Percentiles rank a stretch among this genome's conserved stretches.
These are phyloP conservation scores for Xylogone sp. DNA, from an alignment of 2,329 filamentous ascomycete genomes.

Conservation along the genomic window DNA sequence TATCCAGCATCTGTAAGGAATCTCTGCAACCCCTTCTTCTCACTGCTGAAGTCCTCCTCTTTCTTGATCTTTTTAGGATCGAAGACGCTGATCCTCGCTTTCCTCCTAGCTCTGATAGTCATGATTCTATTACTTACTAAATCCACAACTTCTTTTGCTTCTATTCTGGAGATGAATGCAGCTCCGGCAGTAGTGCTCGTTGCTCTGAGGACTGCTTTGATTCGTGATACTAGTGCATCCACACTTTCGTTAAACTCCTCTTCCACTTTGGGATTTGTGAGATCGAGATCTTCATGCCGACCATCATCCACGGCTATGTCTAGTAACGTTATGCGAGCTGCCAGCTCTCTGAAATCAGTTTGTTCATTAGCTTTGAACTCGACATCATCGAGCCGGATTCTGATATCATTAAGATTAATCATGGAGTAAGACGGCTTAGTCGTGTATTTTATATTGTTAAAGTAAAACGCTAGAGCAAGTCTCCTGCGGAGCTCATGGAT, in stretches of 20 bases:
- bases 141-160: conserved; percentile 74
- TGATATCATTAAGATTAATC: conserved; percentile 36
- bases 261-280: conserved; percentile 29
- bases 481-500: conserved; percentile 61
- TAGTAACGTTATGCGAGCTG: conserved; percentile 62
- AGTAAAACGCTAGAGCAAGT: conserved; percentile 62
- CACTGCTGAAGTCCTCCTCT: conserved; percentile 33
- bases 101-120: conserved; percentile 59
- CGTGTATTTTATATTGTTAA: conserved; percentile 43
- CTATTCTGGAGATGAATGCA: conserved; percentile 65
- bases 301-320: conserved; percentile 73
- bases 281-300: conserved; percentile 23
- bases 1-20: conserved; percentile 17
- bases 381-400: conserved; percentile 40
- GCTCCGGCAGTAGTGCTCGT: conserved; percentile 71
- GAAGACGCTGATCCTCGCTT: conserved; percentile 61
- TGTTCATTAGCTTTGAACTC: conserved; percentile 49
- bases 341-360: conserved; percentile 67
- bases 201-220: conserved; percentile 54
- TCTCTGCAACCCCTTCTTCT: conserved; percentile 20
- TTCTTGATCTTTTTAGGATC: conserved; percentile 17
- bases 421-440: conserved; percentile 36
- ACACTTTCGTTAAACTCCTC: conserved; percentile 66
- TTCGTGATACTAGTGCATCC: conserved; percentile 58
- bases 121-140: conserved; percentile 69